Base-by-base conservation (phyloP, 2,329 filamentous ascomycete genomes). In the Calonectria multiphialidica region DNA sequence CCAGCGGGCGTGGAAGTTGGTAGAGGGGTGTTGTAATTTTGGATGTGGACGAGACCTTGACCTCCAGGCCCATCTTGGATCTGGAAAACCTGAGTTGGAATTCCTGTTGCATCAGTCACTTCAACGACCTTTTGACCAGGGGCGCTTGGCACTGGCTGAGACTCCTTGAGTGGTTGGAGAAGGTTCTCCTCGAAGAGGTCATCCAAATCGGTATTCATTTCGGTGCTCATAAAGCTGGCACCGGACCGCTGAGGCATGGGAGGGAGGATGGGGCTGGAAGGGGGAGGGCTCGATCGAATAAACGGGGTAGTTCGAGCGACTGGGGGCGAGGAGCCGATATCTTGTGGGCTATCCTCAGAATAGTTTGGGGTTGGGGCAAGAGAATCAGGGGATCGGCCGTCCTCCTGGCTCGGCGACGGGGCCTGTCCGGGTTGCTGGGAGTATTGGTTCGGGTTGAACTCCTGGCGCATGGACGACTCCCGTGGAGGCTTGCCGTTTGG, bases 321-420 rank as follows among this genome's bases (percentile, higher is more conserved):
- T 1, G 97, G 97, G 16, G 96, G 96, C 4, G 96, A 98, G 0
- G 97, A 98, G 1, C 94, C 94, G 77, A 98, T 95, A 66, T 95
- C 94, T 61, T 91, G 92, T 5, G 95, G 93, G 65, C 95, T 97
- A 68, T 93, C 88, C 65, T 88, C 90, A 66, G 90, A 89, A 45
- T 86, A 88, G 40, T 86, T 84, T 6, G 89, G 89, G 1, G 89
- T 90, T 16, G 85, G 87, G 0, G 83, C 88, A 42, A 85, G 76
- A 15, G 89, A 90, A 25, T 90, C 89, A 9, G 90, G 90, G 4
- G 90, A 91, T 8, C 87, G 86, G n/a, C 80, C 83, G 63, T 87
- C 88, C 71, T 87, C 88, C 71, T 86, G 86, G 62, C 82, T 83
- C 6, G 84, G 85, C 12, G 85, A 84, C 50, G 85, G 79, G 25